Conservation (phyloP, 352 stramenopile genomes). For the Phytopythium montanum region DNA sequence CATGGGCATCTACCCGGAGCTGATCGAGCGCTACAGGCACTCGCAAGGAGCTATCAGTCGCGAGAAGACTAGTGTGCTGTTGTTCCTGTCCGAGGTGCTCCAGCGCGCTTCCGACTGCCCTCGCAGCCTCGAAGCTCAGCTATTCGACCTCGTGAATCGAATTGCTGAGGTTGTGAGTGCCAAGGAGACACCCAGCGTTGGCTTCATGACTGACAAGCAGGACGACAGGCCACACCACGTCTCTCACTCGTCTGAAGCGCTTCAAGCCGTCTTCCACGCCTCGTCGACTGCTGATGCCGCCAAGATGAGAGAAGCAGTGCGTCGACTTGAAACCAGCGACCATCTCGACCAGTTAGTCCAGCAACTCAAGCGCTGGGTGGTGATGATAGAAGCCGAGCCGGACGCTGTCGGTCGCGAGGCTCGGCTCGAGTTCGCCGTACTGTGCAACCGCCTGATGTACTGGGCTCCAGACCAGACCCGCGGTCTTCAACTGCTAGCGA, state of each 20-base stretch:
- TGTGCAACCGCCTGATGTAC: constrained; percentile 37
- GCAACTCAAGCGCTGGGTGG: constrained; percentile 40
- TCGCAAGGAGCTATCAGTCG: constrained; percentile 11
- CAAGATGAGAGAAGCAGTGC: constrained; percentile 19
- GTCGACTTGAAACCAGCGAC: constrained; percentile 16
- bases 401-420: constrained; percentile 35
- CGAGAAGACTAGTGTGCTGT: constrained; percentile 22
- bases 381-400: constrained; percentile 24
- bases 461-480: constrained; percentile 41
- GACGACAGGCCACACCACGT: constrained; percentile 10
- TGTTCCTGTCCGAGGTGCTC: constrained; percentile 28
- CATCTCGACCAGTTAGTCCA: constrained; percentile 23
- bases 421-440: constrained; percentile 27
- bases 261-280: constrained; percentile 28
- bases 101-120: constrained; percentile 33
- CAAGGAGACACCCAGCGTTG: background rate
- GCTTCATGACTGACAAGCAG: background rate
- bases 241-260: constrained; percentile 24
- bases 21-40: constrained; percentile 29
- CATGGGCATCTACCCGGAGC: constrained; percentile 25
- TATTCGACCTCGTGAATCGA: constrained; percentile 28
- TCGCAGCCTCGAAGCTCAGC: constrained; percentile 18
- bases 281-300: constrained; percentile 20
- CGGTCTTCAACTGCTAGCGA: constrained; percentile 25
- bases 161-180: constrained; percentile 18